Base-by-base conservation (phyloP, 331 rosid genomes). In the Rhamnella rubrinervis region DNA sequence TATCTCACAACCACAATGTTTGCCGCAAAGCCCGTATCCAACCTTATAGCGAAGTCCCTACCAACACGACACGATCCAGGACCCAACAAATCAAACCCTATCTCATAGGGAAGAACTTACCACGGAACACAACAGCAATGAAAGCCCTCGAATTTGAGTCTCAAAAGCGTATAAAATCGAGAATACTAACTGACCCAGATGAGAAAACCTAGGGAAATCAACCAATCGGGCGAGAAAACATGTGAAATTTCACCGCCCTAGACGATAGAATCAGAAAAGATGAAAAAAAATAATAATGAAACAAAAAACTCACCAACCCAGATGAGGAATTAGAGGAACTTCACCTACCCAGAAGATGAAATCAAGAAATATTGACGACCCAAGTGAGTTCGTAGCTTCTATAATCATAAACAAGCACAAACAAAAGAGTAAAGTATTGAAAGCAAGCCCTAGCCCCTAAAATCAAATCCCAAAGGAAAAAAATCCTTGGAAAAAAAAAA, bases 381-480 rank as follows among this genome's bases (percentile, higher is more conserved):
- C 76, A 74, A 74, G 76, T 44, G 63, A 77, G 80, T 71, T 55
- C 83, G 50, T 68, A 73, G 68, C 80, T 67, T 68, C 65, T 56
- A 75, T 71, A 75, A 64, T 78, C 84, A 78, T 68, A 66, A 70
- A 75, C 81, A 66, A 57, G 72, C 63, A 67, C 57, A n/a, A 66
- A 63, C 6, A 47, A 71, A 70, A 63, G 70, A 79, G 77, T 65
- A 71, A 53, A 82, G 85, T 71, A 62, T 40, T 66, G 67, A 84
- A 67, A 79, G 82, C 65, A 68, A 82, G 78, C 86, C 89, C 84
- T 85, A 85, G 81, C 77, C 59, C 68, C 79, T 71, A 59, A 78
- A 81, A 75, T 72, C 75, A 78, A 77, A 65, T 81, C 69, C 76
- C 66, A 66, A 65, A 63, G 67, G 70, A 79, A 70, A 55, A 70